Evolutionary conservation across 108 stramenopile genomes (phyloP).

Genomic region (Nitzschia sp.): DNA sequence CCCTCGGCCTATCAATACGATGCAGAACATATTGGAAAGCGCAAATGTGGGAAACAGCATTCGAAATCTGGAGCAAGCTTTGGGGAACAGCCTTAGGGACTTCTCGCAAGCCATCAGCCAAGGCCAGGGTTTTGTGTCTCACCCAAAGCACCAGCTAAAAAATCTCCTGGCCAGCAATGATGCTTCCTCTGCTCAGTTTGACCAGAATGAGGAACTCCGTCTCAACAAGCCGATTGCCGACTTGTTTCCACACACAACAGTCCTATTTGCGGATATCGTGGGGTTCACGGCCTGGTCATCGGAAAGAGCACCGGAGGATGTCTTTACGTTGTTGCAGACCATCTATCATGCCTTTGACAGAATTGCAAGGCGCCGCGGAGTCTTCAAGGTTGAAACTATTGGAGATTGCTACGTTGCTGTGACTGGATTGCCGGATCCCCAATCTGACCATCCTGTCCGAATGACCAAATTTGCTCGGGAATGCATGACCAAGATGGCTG

Average conservation of each 20-base stretch:
- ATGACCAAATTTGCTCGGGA: conserved; percentile 32
- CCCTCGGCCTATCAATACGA: not conserved
- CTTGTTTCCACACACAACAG: conserved; percentile 55
- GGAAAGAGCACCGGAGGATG: conserved; percentile 38
- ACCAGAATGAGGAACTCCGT: conserved; percentile 8
- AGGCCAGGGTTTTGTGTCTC: not conserved
- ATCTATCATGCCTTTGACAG: conserved; percentile 23
- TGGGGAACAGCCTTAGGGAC: not conserved
- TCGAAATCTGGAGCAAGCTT: not conserved
- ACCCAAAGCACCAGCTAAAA: conserved; percentile 21
- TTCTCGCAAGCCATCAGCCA: not conserved
- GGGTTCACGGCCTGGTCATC: conserved; percentile 55
- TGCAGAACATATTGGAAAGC: conserved; percentile 1
- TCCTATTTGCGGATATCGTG: conserved; percentile 53
- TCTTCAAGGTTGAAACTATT: conserved; percentile 27
- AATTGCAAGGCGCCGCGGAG: conserved; percentile 17
- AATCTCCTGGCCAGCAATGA: not conserved
- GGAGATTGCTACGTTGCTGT: conserved; percentile 34
- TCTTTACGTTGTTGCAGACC: conserved; percentile 34
- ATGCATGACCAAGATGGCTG: conserved; percentile 16
- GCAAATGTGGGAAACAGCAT: no score
- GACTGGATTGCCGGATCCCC: conserved; percentile 25
- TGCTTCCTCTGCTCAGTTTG: not conserved
- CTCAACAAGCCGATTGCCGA: conserved; percentile 45
- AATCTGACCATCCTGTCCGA: conserved; percentile 25